These are phyloP conservation scores for Tylopilus sp. DNA, from an alignment of 768 basidiomycete species.

Conservation along the genomic window DNA sequence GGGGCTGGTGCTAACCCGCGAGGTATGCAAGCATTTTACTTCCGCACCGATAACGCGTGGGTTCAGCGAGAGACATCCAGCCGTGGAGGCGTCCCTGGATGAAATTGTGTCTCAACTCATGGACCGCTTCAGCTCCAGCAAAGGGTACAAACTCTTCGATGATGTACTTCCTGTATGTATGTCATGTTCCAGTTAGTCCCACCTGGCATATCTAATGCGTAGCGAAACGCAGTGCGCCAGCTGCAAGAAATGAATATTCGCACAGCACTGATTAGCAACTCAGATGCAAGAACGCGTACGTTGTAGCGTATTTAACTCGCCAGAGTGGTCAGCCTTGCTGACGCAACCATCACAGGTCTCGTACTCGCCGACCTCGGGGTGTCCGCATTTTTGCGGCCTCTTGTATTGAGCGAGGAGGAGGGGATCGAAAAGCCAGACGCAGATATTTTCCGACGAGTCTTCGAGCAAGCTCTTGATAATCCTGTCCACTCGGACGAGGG, in stretches of 20 bases:
- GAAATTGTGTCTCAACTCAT: constrained; percentile 61
- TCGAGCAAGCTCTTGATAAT: constrained; percentile 13
- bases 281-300: constrained; percentile 69
- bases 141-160: constrained; percentile 64
- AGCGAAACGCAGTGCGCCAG: constrained; percentile 36
- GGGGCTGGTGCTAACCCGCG: constrained; percentile 66
- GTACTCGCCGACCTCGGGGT: constrained; percentile 62
- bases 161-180: constrained; percentile 49
- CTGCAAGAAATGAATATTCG: constrained; percentile 45
- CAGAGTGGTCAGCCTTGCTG: background rate
- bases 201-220: constrained; percentile 5
- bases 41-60: constrained; percentile 23
- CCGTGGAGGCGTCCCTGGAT: constrained; percentile 49
- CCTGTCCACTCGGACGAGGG: constrained; percentile 33
- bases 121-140: constrained; percentile 61
- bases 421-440: constrained; percentile 65
- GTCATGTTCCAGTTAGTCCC: constrained; percentile 7
- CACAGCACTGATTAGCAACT: constrained; percentile 68
- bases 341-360: constrained; percentile 31
- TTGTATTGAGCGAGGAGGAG: constrained; percentile 70
- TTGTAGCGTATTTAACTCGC: constrained; percentile 2
- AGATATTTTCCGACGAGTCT: constrained; percentile 53
- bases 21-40: constrained; percentile 35
- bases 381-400: constrained; percentile 43
- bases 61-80: constrained; percentile 34